A percentile compares a stretch with the other conserved stretches of the same genome.
phyloP scores from a whole-genome alignment of 371 early-diverging fungal genomes.

The Mucor velutinosus region DNA sequence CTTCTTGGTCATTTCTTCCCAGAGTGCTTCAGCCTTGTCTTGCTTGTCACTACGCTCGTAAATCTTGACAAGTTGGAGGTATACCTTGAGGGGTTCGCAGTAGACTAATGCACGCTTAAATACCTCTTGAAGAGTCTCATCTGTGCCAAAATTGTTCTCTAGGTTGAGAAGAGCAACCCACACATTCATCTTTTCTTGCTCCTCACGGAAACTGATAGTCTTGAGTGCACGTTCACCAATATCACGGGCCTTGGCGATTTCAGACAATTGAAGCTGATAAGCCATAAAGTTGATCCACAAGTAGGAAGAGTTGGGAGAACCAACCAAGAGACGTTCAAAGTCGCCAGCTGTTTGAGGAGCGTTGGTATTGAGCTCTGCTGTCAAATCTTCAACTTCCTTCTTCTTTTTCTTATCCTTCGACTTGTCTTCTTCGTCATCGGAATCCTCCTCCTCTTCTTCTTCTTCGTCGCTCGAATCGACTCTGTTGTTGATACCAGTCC shows the following conservation, averaged over 20 bases:
- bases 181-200: slow-evolving; percentile 94
- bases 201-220: slow-evolving; percentile 91
- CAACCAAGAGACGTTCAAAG: slow-evolving; percentile 89
- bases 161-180: slow-evolving; percentile 94
- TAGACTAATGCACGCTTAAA: slow-evolving; percentile 83
- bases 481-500: slow-evolving; percentile 53
- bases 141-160: slow-evolving; percentile 90
- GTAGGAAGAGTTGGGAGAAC: slow-evolving; percentile 94
- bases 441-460: slow-evolving; percentile 31
- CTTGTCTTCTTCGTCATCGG: slow-evolving; percentile 52
- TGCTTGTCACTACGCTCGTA: slow-evolving; percentile 83
- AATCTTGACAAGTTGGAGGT: slow-evolving; percentile 84
- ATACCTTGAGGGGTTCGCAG: slow-evolving; percentile 87
- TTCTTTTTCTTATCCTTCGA: slow-evolving; percentile 52
- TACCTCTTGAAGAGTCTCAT: slow-evolving; percentile 73
- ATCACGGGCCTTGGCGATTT: slow-evolving; percentile 88
- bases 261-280: slow-evolving; percentile 86
- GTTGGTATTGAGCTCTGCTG: slow-evolving; percentile 55
- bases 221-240: slow-evolving; percentile 93
- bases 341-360: slow-evolving; percentile 69
- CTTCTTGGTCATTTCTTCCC: slow-evolving; percentile 78
- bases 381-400: slow-evolving; percentile 55
- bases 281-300: slow-evolving; percentile 99
- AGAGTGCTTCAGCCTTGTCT: slow-evolving; percentile 76
- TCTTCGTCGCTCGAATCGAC: slow-evolving; percentile 42